Evolutionary conservation across 192 early-diverging fungal species (phyloP), one percentile per base, ranked within the genome.

Genomic region (Neocallimastix lanati): DNA sequence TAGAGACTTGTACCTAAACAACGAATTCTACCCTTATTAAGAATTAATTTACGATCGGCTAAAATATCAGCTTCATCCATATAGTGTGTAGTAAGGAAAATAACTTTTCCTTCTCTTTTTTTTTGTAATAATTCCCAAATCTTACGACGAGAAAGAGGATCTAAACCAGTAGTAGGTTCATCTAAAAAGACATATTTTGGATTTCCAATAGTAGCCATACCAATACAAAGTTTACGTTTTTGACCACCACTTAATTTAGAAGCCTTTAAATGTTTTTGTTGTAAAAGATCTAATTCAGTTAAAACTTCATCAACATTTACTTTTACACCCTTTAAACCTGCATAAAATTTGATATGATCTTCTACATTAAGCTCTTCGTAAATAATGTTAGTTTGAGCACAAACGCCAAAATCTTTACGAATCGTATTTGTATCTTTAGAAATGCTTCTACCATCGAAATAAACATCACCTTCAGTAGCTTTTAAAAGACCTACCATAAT

Each of bases 11-110:
- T 88, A 25, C 91, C 91, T 18, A 83, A 50, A 12, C 84, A 86
- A 77, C 86, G 82, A 1, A 92, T 78, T 36, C 84, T 28, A n/a
- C 91, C 91, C 13, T 80, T 76, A 2, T 78, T 79, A 40, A 92
- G 76, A 78, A 92, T 88, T 12, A 84, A 85, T 29, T 90, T 84
- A 4, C 85, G 81, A 28, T 87, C 85, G 1, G 83, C 82, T 7
- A 87, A 83, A 9, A 82, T 83, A 35, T 92, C 91, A 29, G 91
- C 91, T 78, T 92, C 91, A 35, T 92, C 91, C 87, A 92, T 84
- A 67, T 29, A 77, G 79, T 92, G 91, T 2, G 90, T 91, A 0
- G 91, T 92, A 77, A 92, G 77, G 12, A 92, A 76, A 40, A 91
- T 85, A 18, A 85, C 82, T 0, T 87, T 79, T n/a, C 86, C 84